Evolutionary conservation across 1,284 basidiomycete species (phyloP), one percentile per base, ranked within the genome.

Genomic region (Malassezia globosa): DNA sequence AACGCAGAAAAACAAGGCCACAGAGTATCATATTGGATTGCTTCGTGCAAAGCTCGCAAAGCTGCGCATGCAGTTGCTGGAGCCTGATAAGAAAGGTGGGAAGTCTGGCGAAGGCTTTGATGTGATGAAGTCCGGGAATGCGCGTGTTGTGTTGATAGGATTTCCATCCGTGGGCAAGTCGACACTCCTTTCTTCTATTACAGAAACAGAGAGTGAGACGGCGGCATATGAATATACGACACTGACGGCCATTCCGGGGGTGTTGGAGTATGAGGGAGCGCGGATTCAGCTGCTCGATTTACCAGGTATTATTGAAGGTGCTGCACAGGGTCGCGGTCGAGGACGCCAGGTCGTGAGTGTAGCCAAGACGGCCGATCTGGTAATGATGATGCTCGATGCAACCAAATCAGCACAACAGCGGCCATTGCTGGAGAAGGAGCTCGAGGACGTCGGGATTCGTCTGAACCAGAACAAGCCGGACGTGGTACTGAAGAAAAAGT

Each of bases 191-290:
- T 84, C 81, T 66, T 95, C 92, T 73, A 81, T 83, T 55, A 97
- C 92, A 0, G 83, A 90, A 59, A 97, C 94, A 1, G 76, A 81
- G 44, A 89, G 85, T 2, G 84, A 84, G 63, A 77, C 85, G 0
- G 92, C 90, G 8, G 86, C 88, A 7, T 96, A 97, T 71, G 90
- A 95, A 71, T 96, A 94, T 74, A 95, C 89, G 1, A 92, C 87
- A 3, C 77, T 90, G 29, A 89, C 88, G 5, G 46, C 58, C 10
- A 54, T 59, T n/a, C 53, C 54, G 14, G 61, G 61, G 44, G 61
- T 63, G 34, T 51, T 58, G 19, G 56, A 60, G 27, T 58, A 61
- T 43, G 52, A 92, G 90, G 18, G 72, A 14, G 51, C 56, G 7
- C 55, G 53, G 36, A 63, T 64, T 21, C 56, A 55, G 51, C 54